Base-by-base conservation (phyloP, 306 rosid species). In the Ceratonia siliqua region DNA sequence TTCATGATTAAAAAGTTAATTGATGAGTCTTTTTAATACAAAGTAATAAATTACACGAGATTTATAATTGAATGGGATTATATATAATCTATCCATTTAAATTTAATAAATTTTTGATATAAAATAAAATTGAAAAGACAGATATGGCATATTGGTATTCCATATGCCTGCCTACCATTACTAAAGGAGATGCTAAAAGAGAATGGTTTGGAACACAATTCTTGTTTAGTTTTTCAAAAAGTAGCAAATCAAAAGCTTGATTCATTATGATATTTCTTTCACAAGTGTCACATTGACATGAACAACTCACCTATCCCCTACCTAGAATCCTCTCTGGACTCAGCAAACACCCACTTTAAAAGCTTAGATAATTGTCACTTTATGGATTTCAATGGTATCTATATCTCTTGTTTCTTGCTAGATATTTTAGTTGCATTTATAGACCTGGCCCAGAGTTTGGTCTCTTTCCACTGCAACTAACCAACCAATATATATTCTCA, bases 361-460 rank as follows among this genome's bases (percentile, higher is more conserved):
- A 14, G 64, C 8, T 25, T 8, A 36, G 14, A 70, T 54, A 18
- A 42, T 14, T 7, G 33, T 17, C 17, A 62, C 57, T 70, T 61
- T 50, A 33, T 24, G 69, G 62, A 28, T 33, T 45, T 62, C 24
- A 20, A 50, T 78, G 39, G 41, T 35, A 42, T 39, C 66, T 27
- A 78, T 20, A 57, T 49, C 65, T 32, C 18, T 62, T 70, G 67
- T n/a, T n/a, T n/a, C 50, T 62, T 20, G 49, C 46, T 10, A 50
- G 3, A 20, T 42, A 32, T 22, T 48, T 8, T 10, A 69, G 52
- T 35, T 30, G 12, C 3, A 18, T 24, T 27, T 33, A 17, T 38
- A 41, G 55, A 42, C 17, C 50, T 46, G 85, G 74, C 21, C 73
- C 74, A 66, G 4, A 42, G 61, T 78, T 77, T 77, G 85, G 82